A percentile compares a stretch with the other conserved stretches of the same genome.
These are phyloP conservation scores for Capniomyces stellatus DNA, from an alignment of 371 early-diverging fungal species.

Conservation along the genomic window DNA sequence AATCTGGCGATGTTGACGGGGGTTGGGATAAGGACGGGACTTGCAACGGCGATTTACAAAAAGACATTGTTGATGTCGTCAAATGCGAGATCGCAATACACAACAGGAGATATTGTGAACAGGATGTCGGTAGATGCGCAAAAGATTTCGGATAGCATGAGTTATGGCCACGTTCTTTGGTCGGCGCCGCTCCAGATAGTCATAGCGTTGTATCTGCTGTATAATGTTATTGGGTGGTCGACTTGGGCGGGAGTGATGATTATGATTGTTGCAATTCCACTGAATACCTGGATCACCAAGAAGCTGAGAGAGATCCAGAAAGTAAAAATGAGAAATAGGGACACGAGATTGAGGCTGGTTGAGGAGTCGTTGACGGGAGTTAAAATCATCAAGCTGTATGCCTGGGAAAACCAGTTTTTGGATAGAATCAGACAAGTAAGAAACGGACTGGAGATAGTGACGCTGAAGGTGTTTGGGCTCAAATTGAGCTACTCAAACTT, in stretches of 20 bases:
- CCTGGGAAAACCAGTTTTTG: conserved; percentile 19
- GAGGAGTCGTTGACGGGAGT: conserved; percentile 79
- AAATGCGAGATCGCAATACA: conserved; percentile 52
- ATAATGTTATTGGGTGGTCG: conserved; percentile 58
- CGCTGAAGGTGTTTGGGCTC: conserved; percentile 47
- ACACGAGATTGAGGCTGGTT: conserved; percentile 64
- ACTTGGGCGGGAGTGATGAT: conserved; percentile 71
- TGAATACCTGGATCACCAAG: conserved; percentile 36
- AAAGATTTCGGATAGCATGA: conserved; percentile 38
- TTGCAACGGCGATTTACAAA: conserved; percentile 71
- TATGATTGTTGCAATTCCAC: conserved; percentile 50
- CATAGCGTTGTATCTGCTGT: conserved; percentile 57
- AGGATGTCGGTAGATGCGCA: conserved; percentile 68
- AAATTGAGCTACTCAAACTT: conserved; percentile 33
- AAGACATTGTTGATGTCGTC: conserved; percentile 65
- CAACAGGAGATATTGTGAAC: conserved; percentile 68
- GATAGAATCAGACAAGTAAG: conserved; percentile 37
- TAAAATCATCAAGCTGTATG: conserved; percentile 68
- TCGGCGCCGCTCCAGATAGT: conserved; percentile 72
- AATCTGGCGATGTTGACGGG: conserved; percentile 57
- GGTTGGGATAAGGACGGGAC: conserved; percentile 57
- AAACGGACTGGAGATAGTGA: conserved; percentile 47
- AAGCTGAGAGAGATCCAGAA: conserved; percentile 48
- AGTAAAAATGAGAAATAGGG: conserved; percentile 70
- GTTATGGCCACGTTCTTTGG: conserved; percentile 60